A percentile compares a stretch with the other conserved stretches of the same genome.
Conservation (phyloP, 208 protist species). For the Endotrypanum monterogeii region DNA sequence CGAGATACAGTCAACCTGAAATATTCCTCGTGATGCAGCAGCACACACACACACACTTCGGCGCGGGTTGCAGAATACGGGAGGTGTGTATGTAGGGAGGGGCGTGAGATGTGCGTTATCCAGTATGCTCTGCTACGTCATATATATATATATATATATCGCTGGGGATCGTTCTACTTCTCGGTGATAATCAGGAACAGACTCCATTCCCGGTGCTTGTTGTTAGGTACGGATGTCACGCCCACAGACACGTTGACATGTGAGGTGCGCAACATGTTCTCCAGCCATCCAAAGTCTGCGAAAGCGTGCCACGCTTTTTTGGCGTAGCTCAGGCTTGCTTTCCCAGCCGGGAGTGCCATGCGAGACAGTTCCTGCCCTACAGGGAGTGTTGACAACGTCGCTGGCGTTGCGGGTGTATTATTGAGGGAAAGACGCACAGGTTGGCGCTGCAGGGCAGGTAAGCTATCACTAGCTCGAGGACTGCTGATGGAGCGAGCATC, state of each 20-base stretch:
- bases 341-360: slow-evolving; percentile 7
- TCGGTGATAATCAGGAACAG: slow-evolving; percentile 46
- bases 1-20: no score
- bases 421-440: neutral
- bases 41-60: no score
- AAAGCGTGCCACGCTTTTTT: slow-evolving; percentile 11
- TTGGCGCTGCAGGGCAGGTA: neutral
- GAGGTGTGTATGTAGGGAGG: neutral
- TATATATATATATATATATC: no score
- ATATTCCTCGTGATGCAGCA: no score
- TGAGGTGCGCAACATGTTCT: slow-evolving; percentile 34
- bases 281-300: slow-evolving; percentile 34
- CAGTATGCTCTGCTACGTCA: neutral
- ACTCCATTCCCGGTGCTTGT: slow-evolving; percentile 25
- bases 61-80: neutral
- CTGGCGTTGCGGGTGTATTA: neutral
- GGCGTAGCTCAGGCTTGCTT: slow-evolving; percentile 17
- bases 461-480: neutral
- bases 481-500: neutral
- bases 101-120: neutral
- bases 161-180: slow-evolving; percentile 12
- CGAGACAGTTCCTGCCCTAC: neutral
- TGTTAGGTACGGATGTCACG: slow-evolving; percentile 23
- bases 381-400: slow-evolving; percentile 6
- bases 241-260: slow-evolving; percentile 64